Evolutionary conservation across 345 rosid species (phyloP).

Genomic region (Microcos paniculata): DNA sequence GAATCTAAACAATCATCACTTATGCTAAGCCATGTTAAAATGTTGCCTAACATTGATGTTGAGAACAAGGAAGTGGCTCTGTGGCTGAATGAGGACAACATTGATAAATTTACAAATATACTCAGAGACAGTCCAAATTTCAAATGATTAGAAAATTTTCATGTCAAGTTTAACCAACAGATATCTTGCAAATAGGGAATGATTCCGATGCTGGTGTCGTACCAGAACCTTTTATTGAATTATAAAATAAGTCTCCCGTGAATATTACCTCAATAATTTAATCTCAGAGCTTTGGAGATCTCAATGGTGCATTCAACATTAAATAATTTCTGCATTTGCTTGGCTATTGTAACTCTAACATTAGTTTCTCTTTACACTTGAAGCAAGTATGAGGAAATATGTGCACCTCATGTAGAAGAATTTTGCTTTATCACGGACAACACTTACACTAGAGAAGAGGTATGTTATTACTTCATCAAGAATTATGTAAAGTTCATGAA

Average conservation of each 20-base stretch:
- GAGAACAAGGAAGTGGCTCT: not conserved
- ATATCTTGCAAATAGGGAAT: not conserved
- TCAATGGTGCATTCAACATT: not conserved
- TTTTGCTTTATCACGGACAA: constrained; percentile 92
- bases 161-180: not conserved
- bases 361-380: constrained; percentile 11
- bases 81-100: not conserved
- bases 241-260: not conserved
- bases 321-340: constrained; percentile 13
- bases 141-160: not conserved
- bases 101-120: not conserved
- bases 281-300: not conserved
- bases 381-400: constrained; percentile 91
- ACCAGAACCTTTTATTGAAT: too few species aligned
- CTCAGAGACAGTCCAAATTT: not conserved
- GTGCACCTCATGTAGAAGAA: constrained; percentile 82
- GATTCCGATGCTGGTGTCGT: not conserved
- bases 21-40: not conserved
- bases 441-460: constrained; percentile 76
- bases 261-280: not conserved
- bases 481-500: not conserved
- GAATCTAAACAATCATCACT: not conserved
- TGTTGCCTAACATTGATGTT: not conserved
- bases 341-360: constrained; percentile 12
- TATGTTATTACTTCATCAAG: constrained; percentile 24